phyloP scores from a whole-genome alignment of 2,329 filamentous ascomycete species.

The Tolypocladium paradoxum region DNA sequence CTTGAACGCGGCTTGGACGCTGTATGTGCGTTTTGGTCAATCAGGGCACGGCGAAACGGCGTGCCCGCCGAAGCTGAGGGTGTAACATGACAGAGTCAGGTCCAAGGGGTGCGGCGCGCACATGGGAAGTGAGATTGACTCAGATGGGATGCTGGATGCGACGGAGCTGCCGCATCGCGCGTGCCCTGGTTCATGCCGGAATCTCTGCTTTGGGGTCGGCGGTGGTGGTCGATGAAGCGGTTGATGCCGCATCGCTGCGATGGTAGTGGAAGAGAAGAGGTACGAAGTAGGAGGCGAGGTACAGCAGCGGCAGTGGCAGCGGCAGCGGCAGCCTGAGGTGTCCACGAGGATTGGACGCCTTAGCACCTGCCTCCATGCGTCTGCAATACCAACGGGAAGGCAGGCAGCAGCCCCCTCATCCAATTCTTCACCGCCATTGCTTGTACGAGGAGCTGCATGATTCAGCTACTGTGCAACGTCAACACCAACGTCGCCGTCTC shows the following conservation, averaged over 20 bases:
- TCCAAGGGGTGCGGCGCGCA: constrained; percentile 1
- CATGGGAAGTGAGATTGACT: constrained; percentile 11
- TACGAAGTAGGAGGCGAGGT: neutral
- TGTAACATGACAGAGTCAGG: neutral
- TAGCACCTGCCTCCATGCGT: neutral
- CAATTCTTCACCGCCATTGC: neutral
- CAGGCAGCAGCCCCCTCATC: neutral
- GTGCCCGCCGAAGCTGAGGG: neutral
- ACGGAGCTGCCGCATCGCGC: constrained; percentile 2
- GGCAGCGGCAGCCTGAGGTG: neutral
- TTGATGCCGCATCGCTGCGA: neutral
- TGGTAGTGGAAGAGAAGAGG: neutral
- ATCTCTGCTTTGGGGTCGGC: neutral
- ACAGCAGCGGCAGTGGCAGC: too few relatives aligned
- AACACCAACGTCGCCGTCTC: neutral
- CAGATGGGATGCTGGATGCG: constrained; percentile 5
- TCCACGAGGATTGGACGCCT: neutral
- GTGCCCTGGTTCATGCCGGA: neutral
- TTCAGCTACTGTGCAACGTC: neutral
- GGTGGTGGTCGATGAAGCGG: neutral
- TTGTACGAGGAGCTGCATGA: neutral
- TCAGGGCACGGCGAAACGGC: neutral
- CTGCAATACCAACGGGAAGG: neutral
- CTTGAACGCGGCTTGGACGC: neutral
- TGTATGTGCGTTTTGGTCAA: neutral